phyloP scores from a whole-genome alignment of 1,139 yeast genomes.

The Zygoascus hellenicus region DNA sequence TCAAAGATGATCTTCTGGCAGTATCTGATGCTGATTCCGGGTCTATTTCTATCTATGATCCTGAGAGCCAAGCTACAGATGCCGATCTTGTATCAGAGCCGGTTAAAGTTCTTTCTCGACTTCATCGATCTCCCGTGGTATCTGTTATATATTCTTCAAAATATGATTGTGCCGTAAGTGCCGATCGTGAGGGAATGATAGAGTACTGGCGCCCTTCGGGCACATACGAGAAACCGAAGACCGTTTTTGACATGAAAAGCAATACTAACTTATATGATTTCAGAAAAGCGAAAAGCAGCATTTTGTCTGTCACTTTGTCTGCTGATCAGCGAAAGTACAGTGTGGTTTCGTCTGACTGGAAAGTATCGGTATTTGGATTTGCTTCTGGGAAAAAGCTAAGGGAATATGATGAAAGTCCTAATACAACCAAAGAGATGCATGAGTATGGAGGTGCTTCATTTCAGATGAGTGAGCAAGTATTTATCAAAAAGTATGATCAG shows the following conservation, averaged over 20 bases:
- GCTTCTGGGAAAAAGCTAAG: conserved; percentile 35
- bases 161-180: conserved; percentile 36
- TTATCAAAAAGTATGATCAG: conserved; percentile 28
- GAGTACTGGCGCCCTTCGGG: conserved; percentile 41
- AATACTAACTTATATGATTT: conserved; percentile 42
- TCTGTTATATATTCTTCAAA: conserved; percentile 32
- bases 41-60: conserved; percentile 29
- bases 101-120: conserved; percentile 16
- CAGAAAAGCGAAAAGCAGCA: conserved; percentile 33
- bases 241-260: conserved; percentile 37
- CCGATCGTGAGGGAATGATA: conserved; percentile 40
- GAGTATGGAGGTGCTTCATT: conserved; percentile 26
- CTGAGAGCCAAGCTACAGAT: conserved; percentile 12
- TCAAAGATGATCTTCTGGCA: conserved; percentile 19
- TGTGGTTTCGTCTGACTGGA: conserved; percentile 35
- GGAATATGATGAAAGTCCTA: conserved; percentile 35
- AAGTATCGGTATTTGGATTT: conserved; percentile 35
- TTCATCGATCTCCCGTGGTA: conserved; percentile 35
- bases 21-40: conserved; percentile 28
- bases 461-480: conserved; percentile 28
- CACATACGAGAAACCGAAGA: conserved; percentile 20
- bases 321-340: conserved; percentile 30
- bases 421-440: conserved; percentile 27
- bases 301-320: conserved; percentile 27
- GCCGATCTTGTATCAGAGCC: conserved; percentile 18